These are phyloP conservation scores for Vachellia pachyceras DNA, from an alignment of 306 rosid species.

Conservation along the genomic window DNA sequence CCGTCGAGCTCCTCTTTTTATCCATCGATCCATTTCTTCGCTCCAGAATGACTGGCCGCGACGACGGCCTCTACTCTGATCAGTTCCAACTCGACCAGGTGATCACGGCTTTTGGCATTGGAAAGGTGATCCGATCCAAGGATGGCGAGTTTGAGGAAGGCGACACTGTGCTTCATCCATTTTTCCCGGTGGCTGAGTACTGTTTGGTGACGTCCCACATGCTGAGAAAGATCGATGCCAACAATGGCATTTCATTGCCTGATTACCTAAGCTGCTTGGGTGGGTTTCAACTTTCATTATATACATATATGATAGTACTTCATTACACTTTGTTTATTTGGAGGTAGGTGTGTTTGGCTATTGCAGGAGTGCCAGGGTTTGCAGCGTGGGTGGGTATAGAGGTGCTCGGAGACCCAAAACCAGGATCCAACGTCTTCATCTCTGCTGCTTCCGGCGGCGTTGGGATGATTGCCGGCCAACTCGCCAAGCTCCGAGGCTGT, in stretches of 20 bases:
- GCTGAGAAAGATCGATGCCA: constrained; percentile 42
- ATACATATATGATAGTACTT: no score
- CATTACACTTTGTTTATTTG: no score
- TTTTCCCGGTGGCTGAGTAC: constrained; percentile 51
- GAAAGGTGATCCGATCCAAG: constrained; percentile 49
- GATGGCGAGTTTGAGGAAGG: constrained; percentile 48
- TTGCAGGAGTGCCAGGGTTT: constrained; percentile 60
- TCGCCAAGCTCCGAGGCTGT: constrained; percentile 70
- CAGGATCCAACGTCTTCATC: constrained; percentile 59
- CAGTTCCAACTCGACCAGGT: constrained; percentile 43
- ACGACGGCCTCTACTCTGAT: constrained; percentile 51
- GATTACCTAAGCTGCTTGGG: constrained; percentile 57
- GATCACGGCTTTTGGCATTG: constrained; percentile 39
- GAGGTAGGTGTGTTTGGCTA: background rate
- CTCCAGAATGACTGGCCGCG: constrained; percentile 49
- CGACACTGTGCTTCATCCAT: constrained; percentile 41
- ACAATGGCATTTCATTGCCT: constrained; percentile 48
- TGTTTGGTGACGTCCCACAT: constrained; percentile 34
- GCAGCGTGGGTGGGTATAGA: constrained; percentile 73
- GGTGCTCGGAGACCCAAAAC: constrained; percentile 53
- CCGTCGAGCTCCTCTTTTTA: constrained; percentile 46
- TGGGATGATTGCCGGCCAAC: constrained; percentile 66
- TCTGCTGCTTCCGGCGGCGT: constrained; percentile 72
- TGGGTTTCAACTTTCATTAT: background rate
- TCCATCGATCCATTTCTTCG: constrained; percentile 63